Conservation (phyloP, 768 basidiomycete genomes). For the Hortiboletus flavorubellus region DNA sequence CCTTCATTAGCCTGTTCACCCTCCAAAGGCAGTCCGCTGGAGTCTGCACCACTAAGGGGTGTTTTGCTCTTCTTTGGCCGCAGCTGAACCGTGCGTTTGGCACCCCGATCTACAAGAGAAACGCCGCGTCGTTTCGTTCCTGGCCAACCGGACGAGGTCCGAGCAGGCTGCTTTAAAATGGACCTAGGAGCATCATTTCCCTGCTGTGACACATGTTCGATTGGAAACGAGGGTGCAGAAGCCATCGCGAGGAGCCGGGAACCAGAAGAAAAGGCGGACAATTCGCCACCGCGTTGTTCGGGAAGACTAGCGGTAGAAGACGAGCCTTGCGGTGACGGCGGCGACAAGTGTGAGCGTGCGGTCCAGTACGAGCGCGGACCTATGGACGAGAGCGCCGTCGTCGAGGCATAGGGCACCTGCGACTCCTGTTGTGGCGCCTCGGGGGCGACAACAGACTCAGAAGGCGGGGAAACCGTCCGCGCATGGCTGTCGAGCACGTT, state of each 20-base stretch:
- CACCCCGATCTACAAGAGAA: slow-evolving; percentile 12
- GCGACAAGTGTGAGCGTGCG: slow-evolving; percentile 16
- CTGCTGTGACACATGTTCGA: slow-evolving; percentile 4
- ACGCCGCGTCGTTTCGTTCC: slow-evolving; percentile 9
- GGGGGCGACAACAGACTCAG: not conserved
- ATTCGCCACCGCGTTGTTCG: slow-evolving; percentile 8
- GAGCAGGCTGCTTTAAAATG: slow-evolving; percentile 21
- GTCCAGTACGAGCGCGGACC: slow-evolving; percentile 24
- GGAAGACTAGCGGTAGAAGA: slow-evolving; percentile 15
- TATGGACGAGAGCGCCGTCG: slow-evolving; percentile 18
- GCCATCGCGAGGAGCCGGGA: slow-evolving; percentile 18
- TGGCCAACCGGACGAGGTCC: slow-evolving; percentile 2
- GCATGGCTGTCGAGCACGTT: slow-evolving; percentile 43
- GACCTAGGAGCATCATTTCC: slow-evolving; percentile 17
- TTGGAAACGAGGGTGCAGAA: slow-evolving; percentile 10
- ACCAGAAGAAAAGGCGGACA: slow-evolving; percentile 23
- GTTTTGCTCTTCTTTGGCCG: slow-evolving; percentile 22
- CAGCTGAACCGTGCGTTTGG: slow-evolving; percentile 8
- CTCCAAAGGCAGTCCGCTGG: not conserved
- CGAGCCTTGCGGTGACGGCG: slow-evolving; percentile 10
- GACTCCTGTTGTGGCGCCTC: slow-evolving; percentile 1
- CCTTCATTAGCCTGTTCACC: slow-evolving; percentile 20
- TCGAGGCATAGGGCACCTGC: slow-evolving; percentile 15
- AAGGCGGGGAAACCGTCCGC: not conserved
- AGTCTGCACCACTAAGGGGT: slow-evolving; percentile 20